phyloP scores from a whole-genome alignment of 1,284 basidiomycete species.

The Sanghuangporus baumii region DNA sequence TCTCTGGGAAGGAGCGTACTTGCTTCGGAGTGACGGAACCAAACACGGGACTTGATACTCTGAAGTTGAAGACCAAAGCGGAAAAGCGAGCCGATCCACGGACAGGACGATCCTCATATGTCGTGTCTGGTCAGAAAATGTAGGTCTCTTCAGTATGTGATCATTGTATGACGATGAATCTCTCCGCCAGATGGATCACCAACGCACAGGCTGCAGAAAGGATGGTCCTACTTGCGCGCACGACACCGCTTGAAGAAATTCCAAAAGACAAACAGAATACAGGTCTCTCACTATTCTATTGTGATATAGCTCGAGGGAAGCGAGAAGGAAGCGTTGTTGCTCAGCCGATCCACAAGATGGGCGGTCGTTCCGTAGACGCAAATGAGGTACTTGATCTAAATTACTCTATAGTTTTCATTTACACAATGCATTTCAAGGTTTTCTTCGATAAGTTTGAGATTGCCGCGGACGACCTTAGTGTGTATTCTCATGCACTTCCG shows the following conservation, averaged over 20 bases:
- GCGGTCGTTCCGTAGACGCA: conserved; percentile 31
- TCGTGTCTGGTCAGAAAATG: conserved; percentile 29
- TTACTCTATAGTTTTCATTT: background rate
- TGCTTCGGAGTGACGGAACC: conserved; percentile 35
- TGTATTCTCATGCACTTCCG: background rate
- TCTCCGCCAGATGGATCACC: conserved; percentile 14
- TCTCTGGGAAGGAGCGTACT: conserved; percentile 28
- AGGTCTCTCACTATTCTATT: conserved; percentile 25
- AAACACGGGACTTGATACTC: conserved; percentile 27
- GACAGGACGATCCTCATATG: conserved; percentile 15
- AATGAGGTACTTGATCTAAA: conserved; percentile 22
- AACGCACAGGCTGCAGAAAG: conserved; percentile 28
- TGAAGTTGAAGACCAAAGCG: conserved; percentile 27
- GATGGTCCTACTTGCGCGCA: conserved; percentile 30
- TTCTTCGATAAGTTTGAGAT: conserved; percentile 31
- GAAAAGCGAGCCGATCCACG: conserved; percentile 18
- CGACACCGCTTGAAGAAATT: conserved; percentile 23
- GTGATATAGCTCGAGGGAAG: conserved; percentile 20
- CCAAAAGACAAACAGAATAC: conserved; percentile 14
- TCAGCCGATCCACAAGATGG: conserved; percentile 31
- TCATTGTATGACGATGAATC: background rate
- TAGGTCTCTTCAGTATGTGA: background rate
- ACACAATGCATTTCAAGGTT: conserved; percentile 15
- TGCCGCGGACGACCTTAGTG: conserved; percentile 22
- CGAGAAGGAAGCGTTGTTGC: conserved; percentile 26